Evolutionary conservation across 345 rosid genomes (phyloP), one percentile per base, ranked within the genome.

Genomic region (Zanthoxylum bungeanum): DNA sequence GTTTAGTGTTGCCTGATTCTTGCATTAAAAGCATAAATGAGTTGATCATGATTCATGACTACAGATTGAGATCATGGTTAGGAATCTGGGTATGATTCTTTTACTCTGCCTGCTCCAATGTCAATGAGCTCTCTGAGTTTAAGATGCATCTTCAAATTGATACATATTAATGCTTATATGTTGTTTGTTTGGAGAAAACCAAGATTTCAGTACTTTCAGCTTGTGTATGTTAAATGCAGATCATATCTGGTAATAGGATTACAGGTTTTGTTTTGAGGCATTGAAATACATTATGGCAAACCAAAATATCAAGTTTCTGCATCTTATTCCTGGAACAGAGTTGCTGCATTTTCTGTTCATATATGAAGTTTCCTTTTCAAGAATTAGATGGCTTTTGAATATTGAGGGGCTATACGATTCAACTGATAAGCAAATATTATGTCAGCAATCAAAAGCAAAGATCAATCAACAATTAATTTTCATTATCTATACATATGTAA

Each of bases 401-500:
- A 8, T 19, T 19, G 34, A 33, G 5, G 7, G 33, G 19, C 60
- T 9, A 52, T 1, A 22, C 1, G 57, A 21, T 22, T 51, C 9
- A 7, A 53, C 58, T 5, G 59, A 28, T 24, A 4, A n/a, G n/a
- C n/a, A n/a, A n/a, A n/a, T n/a, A n/a, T n/a, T n/a, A n/a, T n/a
- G 14, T 3, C 31, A 22, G 47, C 42, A 31, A n/a, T 40, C 19
- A 19, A 19, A 30, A 31, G 9, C 56, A 34, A 39, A 16, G 9
- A 30, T 27, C 42, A 44, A 49, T 31, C 24, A 67, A 28, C 60
- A 69, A 70, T 59, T 34, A 37, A 19, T n/a, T 49, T 37, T 11
- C 64, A 58, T 67, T 42, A n/a, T 39, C 77, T 46, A 51, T 28
- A 52, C 47, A 49, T 3, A 75, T 19, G 33, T 40, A 44, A 42